A percentile compares a stretch with the other conserved stretches of the same genome.
phyloP scores from a whole-genome alignment of 1,284 basidiomycete species.

The Caloboletus firmus region DNA sequence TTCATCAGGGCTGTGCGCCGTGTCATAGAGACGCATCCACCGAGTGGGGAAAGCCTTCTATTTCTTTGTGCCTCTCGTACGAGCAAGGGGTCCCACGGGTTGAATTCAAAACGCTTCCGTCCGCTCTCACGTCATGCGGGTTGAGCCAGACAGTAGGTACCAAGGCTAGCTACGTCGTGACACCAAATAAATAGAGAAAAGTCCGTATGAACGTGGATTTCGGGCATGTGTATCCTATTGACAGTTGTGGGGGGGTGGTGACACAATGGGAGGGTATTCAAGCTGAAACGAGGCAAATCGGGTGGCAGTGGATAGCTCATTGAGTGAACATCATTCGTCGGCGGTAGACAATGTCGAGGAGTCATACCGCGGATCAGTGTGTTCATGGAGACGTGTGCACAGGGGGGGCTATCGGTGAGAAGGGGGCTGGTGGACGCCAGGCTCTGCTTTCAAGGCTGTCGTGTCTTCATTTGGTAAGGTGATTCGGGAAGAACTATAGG shows the following conservation, averaged over 20 bases:
- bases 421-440: background rate
- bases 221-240: background rate
- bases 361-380: too few species aligned
- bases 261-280: background rate
- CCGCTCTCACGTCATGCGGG: slow-evolving; percentile 7
- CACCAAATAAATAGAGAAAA: slow-evolving; percentile 3
- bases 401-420: background rate
- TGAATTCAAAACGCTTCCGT: slow-evolving; percentile 11
- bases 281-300: background rate
- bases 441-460: background rate
- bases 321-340: background rate
- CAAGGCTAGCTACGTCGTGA: background rate
- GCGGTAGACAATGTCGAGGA: background rate
- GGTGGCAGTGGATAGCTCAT: background rate
- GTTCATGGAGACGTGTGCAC: too few species aligned
- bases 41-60: slow-evolving; percentile 2
- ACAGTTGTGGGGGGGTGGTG: background rate
- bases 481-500: background rate
- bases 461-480: background rate
- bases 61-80: slow-evolving; percentile 1
- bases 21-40: slow-evolving; percentile 14
- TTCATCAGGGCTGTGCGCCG: slow-evolving; percentile 15
- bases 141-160: background rate
- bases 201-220: slow-evolving; percentile 15
- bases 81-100: background rate